A percentile compares a stretch with the other conserved stretches of the same genome.
Evolutionary conservation across 495 filamentous ascomycete genomes (phyloP).

Genomic region (Lasiosphaeria hispida): DNA sequence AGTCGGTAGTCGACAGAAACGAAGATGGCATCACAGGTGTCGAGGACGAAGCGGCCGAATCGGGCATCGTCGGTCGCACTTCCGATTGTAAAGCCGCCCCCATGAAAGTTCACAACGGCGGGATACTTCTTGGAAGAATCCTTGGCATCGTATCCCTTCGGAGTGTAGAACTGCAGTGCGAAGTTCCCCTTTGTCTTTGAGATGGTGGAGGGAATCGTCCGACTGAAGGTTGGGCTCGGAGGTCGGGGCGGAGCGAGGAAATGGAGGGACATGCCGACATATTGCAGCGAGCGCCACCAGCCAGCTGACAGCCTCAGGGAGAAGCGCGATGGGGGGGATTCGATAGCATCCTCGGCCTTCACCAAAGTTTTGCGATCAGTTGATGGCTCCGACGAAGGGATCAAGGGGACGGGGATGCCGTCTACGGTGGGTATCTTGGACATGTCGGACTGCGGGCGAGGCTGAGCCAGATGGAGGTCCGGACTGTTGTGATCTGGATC

Average conservation of each 20-base stretch:
- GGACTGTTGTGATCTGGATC: not conserved
- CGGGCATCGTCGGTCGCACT: slow-evolving; percentile 67
- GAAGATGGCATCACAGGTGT: slow-evolving; percentile 58
- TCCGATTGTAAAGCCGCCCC: slow-evolving; percentile 76
- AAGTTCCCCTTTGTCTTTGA: slow-evolving; percentile 54
- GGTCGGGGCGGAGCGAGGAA: slow-evolving; percentile 64
- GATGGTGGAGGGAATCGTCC: slow-evolving; percentile 59
- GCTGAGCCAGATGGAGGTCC: not conserved
- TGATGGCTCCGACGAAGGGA: slow-evolving; percentile 10
- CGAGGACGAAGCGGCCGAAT: slow-evolving; percentile 55
- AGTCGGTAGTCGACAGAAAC: slow-evolving; percentile 73
- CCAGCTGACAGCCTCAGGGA: slow-evolving; percentile 69
- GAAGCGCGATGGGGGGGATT: slow-evolving; percentile 53
- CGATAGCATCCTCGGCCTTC: slow-evolving; percentile 39
- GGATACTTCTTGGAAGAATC: slow-evolving; percentile 57
- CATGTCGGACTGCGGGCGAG: slow-evolving; percentile 10
- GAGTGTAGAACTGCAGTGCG: slow-evolving; percentile 78
- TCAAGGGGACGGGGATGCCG: slow-evolving; percentile 35
- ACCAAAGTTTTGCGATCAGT: slow-evolving; percentile 22
- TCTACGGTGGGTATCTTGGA: slow-evolving; percentile 33
- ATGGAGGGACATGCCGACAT: slow-evolving; percentile 76
- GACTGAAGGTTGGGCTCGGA: slow-evolving; percentile 63
- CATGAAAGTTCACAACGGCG: slow-evolving; percentile 72
- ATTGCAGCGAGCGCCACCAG: slow-evolving; percentile 77
- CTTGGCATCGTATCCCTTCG: slow-evolving; percentile 57